Conservation (phyloP, 352 stramenopile genomes). For the Phytophthora fragariae region DNA sequence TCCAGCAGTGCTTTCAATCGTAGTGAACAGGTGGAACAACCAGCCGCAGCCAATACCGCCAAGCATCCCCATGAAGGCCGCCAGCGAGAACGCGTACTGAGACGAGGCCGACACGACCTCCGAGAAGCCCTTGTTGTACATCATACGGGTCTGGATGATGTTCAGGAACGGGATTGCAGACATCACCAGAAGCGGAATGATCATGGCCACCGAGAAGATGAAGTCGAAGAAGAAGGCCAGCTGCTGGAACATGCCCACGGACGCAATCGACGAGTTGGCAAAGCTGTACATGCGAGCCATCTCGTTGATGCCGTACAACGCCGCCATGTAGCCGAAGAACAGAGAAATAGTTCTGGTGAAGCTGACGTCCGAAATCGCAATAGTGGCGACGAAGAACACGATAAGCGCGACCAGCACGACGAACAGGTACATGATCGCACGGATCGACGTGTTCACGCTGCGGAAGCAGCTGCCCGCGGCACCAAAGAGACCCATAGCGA, state of each 20-base stretch:
- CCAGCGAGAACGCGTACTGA: constrained; percentile 87
- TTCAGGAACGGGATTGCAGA: constrained; percentile 88
- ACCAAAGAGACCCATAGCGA: constrained; percentile 64
- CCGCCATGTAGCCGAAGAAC: constrained; percentile 84
- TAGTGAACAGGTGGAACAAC: constrained; percentile 84
- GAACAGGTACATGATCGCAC: constrained; percentile 63
- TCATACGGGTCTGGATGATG: constrained; percentile 91
- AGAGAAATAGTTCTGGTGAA: constrained; percentile 58
- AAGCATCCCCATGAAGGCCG: constrained; percentile 78
- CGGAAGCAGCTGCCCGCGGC: constrained; percentile 42
- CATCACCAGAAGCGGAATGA: constrained; percentile 80
- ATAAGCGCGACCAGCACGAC: constrained; percentile 47
- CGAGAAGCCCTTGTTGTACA: constrained; percentile 92
- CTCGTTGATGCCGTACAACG: constrained; percentile 85
- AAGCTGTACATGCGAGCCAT: constrained; percentile 90
- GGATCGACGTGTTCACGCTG: constrained; percentile 44
- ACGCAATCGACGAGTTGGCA: constrained; percentile 66
- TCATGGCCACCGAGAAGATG: constrained; percentile 77
- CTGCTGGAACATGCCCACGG: constrained; percentile 75
- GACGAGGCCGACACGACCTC: constrained; percentile 87
- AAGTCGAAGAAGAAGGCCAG: constrained; percentile 91
- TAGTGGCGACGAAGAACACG: constrained; percentile 58
- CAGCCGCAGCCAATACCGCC: constrained; percentile 77
- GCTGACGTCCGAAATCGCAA: constrained; percentile 47
- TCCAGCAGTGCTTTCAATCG: constrained; percentile 71